Conservation (phyloP, 352 stramenopile species). For the Thalassiosira oceanica region DNA sequence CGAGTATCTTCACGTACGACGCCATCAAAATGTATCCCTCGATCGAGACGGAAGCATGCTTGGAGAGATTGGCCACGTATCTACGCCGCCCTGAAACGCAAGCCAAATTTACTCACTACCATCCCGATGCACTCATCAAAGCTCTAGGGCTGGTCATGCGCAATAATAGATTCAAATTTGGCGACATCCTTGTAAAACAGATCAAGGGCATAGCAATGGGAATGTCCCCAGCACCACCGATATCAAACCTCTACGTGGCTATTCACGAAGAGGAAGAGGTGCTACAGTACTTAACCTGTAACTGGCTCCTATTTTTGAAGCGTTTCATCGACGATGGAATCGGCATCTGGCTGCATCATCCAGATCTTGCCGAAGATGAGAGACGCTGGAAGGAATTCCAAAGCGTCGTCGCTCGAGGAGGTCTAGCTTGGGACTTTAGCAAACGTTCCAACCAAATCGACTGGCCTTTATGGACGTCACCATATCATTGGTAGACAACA, state of each 20-base stretch:
- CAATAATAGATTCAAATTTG: constrained; percentile 20
- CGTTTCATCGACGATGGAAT: constrained; percentile 17
- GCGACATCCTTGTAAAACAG: constrained; percentile 8
- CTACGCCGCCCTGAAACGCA: background rate
- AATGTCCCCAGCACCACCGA: constrained; percentile 11
- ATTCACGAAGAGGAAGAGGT: constrained; percentile 6
- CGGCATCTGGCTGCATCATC: constrained; percentile 14
- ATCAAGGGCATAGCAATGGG: constrained; percentile 14
- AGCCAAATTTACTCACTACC: constrained; percentile 1
- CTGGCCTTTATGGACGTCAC: constrained; percentile 41
- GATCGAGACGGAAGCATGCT: constrained; percentile 15
- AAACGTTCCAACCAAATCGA: background rate
- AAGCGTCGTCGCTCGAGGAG: constrained; percentile 5
- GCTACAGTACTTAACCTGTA: background rate
- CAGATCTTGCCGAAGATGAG: background rate
- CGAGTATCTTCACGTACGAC: constrained; percentile 24
- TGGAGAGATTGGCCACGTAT: background rate
- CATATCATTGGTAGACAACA: background rate
- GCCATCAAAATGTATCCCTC: constrained; percentile 25
- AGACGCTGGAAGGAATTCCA: constrained; percentile 8
- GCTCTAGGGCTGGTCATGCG: constrained; percentile 23
- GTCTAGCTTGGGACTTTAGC: constrained; percentile 21
- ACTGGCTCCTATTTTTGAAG: background rate
- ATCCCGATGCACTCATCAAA: constrained; percentile 1
- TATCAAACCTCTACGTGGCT: constrained; percentile 7